Evolutionary conservation across 345 rosid genomes (phyloP).

Genomic region (Brassica napus): DNA sequence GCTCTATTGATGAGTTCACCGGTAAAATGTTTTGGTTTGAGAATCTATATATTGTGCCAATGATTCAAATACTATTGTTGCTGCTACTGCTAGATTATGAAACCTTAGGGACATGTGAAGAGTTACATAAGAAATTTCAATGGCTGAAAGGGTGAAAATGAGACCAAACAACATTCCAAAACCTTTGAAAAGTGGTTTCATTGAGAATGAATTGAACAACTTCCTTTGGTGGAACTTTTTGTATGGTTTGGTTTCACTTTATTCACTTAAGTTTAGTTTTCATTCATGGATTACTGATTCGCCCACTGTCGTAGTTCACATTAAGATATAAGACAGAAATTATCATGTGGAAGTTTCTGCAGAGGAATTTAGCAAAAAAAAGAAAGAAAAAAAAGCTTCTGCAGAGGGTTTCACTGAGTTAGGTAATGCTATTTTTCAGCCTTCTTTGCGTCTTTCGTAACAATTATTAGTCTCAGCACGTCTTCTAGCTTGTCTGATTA

Average conservation of each 20-base stretch:
- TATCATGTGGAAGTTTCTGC: constrained; percentile 35
- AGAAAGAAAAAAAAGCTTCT: constrained; percentile 5
- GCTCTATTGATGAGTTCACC: not conserved
- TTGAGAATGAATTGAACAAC: constrained; percentile 20
- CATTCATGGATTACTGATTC: constrained; percentile 5
- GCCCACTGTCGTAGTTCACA: not conserved
- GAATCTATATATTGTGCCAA: not conserved
- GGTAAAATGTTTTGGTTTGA: not conserved
- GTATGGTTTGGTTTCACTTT: constrained; percentile 18
- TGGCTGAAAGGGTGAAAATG: constrained; percentile 15
- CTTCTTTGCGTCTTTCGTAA: constrained; percentile 11
- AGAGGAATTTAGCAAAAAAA: not conserved
- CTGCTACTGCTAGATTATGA: constrained; percentile 5
- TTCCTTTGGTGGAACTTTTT: constrained; percentile 6
- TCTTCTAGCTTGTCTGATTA: constrained; percentile 16
- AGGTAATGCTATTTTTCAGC: constrained; percentile 18
- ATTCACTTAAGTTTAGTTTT: not conserved
- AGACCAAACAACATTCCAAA: constrained; percentile 23
- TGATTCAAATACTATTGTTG: not conserved
- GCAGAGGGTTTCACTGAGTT: constrained; percentile 36
- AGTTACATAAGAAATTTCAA: not conserved
- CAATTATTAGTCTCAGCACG: constrained; percentile 3
- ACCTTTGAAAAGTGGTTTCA: constrained; percentile 12
- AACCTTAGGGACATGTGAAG: not conserved
- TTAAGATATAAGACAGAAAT: constrained; percentile 19